Conservation (phyloP, 1,284 basidiomycete genomes). For the Amylostereum areolatum region DNA sequence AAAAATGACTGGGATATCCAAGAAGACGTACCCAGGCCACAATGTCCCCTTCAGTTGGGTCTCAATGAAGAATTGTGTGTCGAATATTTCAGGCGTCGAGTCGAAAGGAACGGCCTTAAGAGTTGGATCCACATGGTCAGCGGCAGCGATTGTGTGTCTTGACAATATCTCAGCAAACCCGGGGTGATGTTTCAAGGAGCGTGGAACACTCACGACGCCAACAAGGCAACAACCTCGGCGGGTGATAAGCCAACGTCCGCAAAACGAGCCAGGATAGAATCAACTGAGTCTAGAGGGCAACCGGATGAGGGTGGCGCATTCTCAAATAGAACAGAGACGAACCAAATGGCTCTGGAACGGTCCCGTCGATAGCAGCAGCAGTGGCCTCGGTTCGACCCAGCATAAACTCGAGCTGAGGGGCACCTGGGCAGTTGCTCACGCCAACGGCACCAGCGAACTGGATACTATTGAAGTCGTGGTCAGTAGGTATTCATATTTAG, state of each 20-base stretch:
- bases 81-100: slow-evolving; percentile 20
- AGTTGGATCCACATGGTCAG: slow-evolving; percentile 19
- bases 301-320: background rate
- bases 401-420: slow-evolving; percentile 17
- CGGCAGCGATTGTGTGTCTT: slow-evolving; percentile 20
- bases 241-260: slow-evolving; percentile 21
- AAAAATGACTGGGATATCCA: too few species aligned
- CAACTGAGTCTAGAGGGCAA: slow-evolving; percentile 16
- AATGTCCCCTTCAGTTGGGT: slow-evolving; percentile 19
- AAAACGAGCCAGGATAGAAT: slow-evolving; percentile 23
- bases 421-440: slow-evolving; percentile 20
- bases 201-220: slow-evolving; percentile 19
- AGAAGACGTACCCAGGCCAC: slow-evolving; percentile 20
- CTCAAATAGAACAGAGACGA: background rate
- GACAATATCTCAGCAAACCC: slow-evolving; percentile 1
- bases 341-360: slow-evolving; percentile 24
- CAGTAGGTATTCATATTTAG: background rate
- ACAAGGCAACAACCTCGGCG: slow-evolving; percentile 23
- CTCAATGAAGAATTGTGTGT: slow-evolving; percentile 23
- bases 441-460: slow-evolving; percentile 22
- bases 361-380: slow-evolving; percentile 17
- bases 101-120: slow-evolving; percentile 22
- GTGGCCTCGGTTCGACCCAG: slow-evolving; percentile 15
- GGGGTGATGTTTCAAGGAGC: background rate
- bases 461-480: slow-evolving; percentile 11